Percentiles rank a stretch among this genome's conserved stretches.
phyloP scores from a whole-genome alignment of 169 alveolate genomes.

The Eimeria acervulina region DNA sequence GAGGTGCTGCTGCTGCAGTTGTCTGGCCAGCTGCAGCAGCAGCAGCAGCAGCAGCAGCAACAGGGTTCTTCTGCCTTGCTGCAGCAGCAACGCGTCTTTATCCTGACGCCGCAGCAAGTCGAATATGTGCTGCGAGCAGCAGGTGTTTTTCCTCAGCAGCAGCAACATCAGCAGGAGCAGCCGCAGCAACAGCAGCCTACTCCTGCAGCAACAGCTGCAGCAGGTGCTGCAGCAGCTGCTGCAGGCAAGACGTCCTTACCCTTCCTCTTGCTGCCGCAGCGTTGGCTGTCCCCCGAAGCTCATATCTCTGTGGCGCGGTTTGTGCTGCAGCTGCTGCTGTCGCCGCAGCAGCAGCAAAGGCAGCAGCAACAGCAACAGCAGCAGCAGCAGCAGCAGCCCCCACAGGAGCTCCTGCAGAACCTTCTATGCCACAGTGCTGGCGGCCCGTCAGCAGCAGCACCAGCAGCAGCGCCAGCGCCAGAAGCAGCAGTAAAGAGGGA shows the following conservation, averaged over 20 bases:
- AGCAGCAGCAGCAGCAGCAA: slow-evolving; percentile 28
- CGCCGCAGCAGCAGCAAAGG: slow-evolving; percentile 28
- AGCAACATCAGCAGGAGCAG: too few species aligned
- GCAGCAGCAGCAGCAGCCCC: slow-evolving; percentile 20
- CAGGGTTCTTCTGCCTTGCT: neutral
- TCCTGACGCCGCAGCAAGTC: slow-evolving; percentile 38
- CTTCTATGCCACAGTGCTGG: neutral
- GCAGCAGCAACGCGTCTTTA: slow-evolving; percentile 7
- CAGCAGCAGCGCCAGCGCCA: neutral
- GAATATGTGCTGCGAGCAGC: slow-evolving; percentile 50
- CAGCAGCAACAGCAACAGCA: slow-evolving; percentile 43
- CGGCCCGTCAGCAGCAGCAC: neutral
- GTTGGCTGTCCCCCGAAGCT: slow-evolving; percentile 41
- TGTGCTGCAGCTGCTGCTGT: slow-evolving; percentile 60
- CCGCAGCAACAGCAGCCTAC: slow-evolving; percentile 22
- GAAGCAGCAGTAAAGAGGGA: neutral
- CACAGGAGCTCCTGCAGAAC: neutral
- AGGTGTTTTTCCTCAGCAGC: neutral
- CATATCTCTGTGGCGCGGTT: slow-evolving; percentile 5
- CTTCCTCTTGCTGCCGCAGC: slow-evolving; percentile 44
- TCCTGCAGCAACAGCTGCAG: neutral
- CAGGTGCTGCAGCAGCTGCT: slow-evolving; percentile 7
- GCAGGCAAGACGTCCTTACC: slow-evolving; percentile 1
- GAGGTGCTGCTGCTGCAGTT: slow-evolving; percentile 59
- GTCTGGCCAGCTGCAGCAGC: slow-evolving; percentile 38